Base-by-base conservation (phyloP, 768 basidiomycete genomes). In the Leucocoprinus leucothites region DNA sequence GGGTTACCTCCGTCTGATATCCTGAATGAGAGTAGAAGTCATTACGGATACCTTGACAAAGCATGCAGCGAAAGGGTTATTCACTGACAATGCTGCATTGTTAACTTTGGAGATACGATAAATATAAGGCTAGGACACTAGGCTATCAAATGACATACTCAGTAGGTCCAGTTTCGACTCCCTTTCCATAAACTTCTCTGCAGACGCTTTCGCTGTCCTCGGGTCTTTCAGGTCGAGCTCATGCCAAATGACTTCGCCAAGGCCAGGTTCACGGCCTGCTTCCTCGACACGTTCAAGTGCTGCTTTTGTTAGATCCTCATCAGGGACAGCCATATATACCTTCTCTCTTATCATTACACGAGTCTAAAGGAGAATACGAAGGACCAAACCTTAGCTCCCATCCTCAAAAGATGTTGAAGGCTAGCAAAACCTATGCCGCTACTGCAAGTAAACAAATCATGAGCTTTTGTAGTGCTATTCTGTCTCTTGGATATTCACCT, bases 111-210 rank as follows among this genome's bases (percentile, higher is more conserved):
- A 31, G 31, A 5, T 31, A 5, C 31, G 11, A 11, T 31, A 11
- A 31, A 31, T 31, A 31, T 31, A 31, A 11, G 11, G 5, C 5
- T 31, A 5, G 31, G 11, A 5, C 31, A 11, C 31, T 5, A 11
- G 31, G 31, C 11, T 11, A 11, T n/a, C 6, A 43, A 16, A 22
- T 22, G 36, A 28, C 3, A 21, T 22, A 83, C 84, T 58, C n/a
- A 86, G 61, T 13, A 84, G 69, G 60, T 87, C 84, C 47, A 87
- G 62, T 26, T 82, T 70, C 35, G 64, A 65, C 61, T 86, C 84
- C 60, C 65, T 76, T 51, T 46, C 60, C 66, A 79, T 62, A 57
- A 85, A 79, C 31, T 69, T 74, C 48, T 78, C 72, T 0, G 79
- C 84, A 1, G 77, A 61, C 26, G 60, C 64, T 59, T 74, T 81